phyloP scores from a whole-genome alignment of 2,329 filamentous ascomycete genomes.

The Ophiosphaerella narmari region DNA sequence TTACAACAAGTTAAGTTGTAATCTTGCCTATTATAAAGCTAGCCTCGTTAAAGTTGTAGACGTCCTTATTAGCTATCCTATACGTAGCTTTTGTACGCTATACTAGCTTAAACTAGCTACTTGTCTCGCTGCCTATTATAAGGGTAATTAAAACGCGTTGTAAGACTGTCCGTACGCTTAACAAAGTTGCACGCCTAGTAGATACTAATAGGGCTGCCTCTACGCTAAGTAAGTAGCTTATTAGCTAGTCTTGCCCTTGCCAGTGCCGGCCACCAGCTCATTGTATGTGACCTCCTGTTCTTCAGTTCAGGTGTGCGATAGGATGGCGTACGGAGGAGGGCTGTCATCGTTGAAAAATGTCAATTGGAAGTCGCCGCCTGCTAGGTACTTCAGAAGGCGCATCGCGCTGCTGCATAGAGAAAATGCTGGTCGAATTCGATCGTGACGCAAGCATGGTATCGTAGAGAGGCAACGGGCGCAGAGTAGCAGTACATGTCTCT shows the following conservation, averaged over 20 bases:
- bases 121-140: no score
- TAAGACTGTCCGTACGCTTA: no score
- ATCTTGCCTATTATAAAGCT: no score
- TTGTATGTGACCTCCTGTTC: conserved; percentile 22
- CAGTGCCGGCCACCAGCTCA: conserved; percentile 16
- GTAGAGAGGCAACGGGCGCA: conserved; percentile 3
- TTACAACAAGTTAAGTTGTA: no score
- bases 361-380: conserved; percentile 18
- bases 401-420: conserved; percentile 11
- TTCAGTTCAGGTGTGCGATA: conserved; percentile 23
- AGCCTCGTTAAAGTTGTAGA: no score
- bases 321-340: conserved; percentile 23
- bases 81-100: no score
- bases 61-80: no score
- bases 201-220: no score
- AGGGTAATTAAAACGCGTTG: no score
- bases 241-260: conserved; percentile 14
- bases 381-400: conserved; percentile 19
- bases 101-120: no score
- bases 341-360: conserved; percentile 14
- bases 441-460: conserved; percentile 4
- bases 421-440: conserved; percentile 1
- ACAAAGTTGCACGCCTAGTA: no score
- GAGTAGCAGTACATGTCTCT: conserved; percentile 6
- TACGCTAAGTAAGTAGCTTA: no score